Percentiles rank a stretch among this genome's conserved stretches.
These are phyloP conservation scores for Lolium perenne DNA, from an alignment of 176 grass and related monocot genomes.

Conservation along the genomic window DNA sequence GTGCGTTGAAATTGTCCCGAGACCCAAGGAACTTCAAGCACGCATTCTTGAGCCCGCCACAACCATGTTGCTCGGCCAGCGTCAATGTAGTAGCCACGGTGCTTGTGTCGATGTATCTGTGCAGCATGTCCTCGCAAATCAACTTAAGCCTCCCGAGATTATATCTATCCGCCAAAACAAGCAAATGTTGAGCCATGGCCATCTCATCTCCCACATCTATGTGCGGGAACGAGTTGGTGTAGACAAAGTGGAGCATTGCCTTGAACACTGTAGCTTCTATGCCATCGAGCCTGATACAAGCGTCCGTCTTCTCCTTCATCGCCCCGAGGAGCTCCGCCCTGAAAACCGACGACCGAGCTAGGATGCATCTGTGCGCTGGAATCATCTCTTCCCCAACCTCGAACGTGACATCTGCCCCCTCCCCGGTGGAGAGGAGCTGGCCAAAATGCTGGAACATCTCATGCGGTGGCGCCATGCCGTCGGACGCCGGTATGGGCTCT, in stretches of 20 bases:
- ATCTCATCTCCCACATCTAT: not conserved
- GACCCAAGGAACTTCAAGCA: not conserved
- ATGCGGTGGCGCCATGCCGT: not conserved
- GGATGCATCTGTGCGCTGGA: not conserved
- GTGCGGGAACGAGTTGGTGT: not conserved
- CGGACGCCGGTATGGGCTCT: not conserved
- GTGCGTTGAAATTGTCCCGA: not conserved
- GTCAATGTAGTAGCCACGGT: not conserved
- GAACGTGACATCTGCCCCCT: not conserved
- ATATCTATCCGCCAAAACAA: not conserved
- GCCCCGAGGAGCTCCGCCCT: not conserved
- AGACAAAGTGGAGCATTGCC: not conserved
- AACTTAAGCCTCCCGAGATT: not conserved
- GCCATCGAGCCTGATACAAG: not conserved
- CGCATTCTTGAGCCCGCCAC: not conserved
- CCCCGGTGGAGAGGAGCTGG: not conserved
- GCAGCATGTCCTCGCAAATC: not conserved
- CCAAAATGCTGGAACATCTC: not conserved
- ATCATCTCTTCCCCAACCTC: not conserved
- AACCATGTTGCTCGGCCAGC: not conserved
- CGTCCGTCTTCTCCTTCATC: slow-evolving; percentile 7
- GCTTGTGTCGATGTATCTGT: not conserved
- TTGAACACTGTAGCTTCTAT: not conserved
- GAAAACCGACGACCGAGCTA: not conserved
- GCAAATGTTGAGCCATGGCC: slow-evolving; percentile 4